Percentiles rank a stretch among this genome's conserved stretches.
These are phyloP conservation scores for Phoma sp. DNA, from an alignment of 2,329 filamentous ascomycete genomes.

Conservation along the genomic window DNA sequence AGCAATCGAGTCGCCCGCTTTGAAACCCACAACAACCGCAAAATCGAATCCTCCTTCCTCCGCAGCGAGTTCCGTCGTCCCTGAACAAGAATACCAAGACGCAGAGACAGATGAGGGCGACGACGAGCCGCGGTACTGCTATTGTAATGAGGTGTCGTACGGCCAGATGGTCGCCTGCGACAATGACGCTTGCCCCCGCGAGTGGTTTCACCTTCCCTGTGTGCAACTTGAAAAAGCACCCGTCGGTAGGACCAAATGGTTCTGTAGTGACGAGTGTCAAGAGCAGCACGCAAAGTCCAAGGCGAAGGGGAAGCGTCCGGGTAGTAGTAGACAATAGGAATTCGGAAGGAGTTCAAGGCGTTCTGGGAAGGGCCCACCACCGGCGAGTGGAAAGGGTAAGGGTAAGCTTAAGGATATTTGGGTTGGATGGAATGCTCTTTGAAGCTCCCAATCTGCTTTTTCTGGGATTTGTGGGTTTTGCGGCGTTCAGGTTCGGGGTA, in stretches of 20 bases:
- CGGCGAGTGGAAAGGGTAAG: slow-evolving; percentile 40
- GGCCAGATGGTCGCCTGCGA: slow-evolving; percentile 73
- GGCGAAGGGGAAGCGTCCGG: slow-evolving; percentile 45
- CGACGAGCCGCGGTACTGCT: slow-evolving; percentile 67
- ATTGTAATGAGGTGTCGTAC: slow-evolving; percentile 69
- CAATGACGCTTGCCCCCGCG: slow-evolving; percentile 67
- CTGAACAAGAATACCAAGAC: slow-evolving; percentile 44
- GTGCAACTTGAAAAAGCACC: slow-evolving; percentile 67
- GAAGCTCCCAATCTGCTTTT: slow-evolving; percentile 37
- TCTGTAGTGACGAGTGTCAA: slow-evolving; percentile 49
- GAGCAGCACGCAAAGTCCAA: slow-evolving; percentile 39
- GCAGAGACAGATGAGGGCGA: slow-evolving; percentile 49
- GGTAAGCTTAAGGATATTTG: slow-evolving; percentile 41
- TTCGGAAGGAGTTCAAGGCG: slow-evolving; percentile 49
- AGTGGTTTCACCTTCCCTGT: slow-evolving; percentile 73
- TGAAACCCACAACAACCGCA: slow-evolving; percentile 28
- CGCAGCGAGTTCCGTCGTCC: slow-evolving; percentile 39
- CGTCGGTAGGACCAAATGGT: slow-evolving; percentile 50
- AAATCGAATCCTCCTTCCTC: slow-evolving; percentile 44
- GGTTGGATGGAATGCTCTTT: slow-evolving; percentile 48
- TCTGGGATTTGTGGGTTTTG: slow-evolving; percentile 27
- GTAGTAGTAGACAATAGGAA: slow-evolving; percentile 50
- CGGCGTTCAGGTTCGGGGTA: slow-evolving; percentile 25
- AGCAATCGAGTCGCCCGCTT: slow-evolving; percentile 37
- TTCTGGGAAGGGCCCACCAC: slow-evolving; percentile 37